Evolutionary conservation across 1,139 yeast genomes (phyloP).

Genomic region (Entelexis sorbosivorans): DNA sequence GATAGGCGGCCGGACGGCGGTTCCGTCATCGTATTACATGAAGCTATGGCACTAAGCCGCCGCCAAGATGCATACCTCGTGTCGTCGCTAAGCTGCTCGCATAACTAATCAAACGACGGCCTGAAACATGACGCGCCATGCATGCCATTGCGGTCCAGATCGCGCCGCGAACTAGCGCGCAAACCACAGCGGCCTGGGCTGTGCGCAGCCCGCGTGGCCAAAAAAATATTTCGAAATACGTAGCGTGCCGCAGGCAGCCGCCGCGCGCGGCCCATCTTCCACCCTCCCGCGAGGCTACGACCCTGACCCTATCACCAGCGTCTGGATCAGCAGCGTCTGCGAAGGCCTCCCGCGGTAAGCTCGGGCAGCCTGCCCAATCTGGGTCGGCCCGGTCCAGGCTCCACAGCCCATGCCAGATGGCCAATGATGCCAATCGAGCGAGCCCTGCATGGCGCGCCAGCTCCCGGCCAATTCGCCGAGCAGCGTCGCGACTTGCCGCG

Average conservation of each 20-base stretch:
- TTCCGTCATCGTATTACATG: background rate
- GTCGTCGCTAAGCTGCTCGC: background rate
- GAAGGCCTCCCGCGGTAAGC: slow-evolving; percentile 1
- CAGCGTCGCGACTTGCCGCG: no score
- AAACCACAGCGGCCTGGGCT: background rate
- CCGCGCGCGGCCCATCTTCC: background rate
- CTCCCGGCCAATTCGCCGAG: no score
- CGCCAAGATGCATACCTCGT: slow-evolving; percentile 1
- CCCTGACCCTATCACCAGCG: background rate
- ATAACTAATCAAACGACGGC: background rate
- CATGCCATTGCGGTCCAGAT: background rate
- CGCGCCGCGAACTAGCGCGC: background rate
- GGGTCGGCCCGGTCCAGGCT: background rate
- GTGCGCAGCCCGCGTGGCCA: background rate
- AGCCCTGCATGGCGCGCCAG: no score
- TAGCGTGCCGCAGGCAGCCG: background rate
- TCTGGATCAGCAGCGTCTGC: background rate
- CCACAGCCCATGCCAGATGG: background rate
- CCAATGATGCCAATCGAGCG: background rate
- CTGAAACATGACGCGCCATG: background rate
- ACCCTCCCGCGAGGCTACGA: background rate
- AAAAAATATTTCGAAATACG: background rate
- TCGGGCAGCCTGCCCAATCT: slow-evolving; percentile 2
- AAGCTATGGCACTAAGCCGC: background rate
- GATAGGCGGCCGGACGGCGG: no score